Conservation (phyloP, 1,284 basidiomycete species). For the Cutaneotrichosporon cavernicola region DNA sequence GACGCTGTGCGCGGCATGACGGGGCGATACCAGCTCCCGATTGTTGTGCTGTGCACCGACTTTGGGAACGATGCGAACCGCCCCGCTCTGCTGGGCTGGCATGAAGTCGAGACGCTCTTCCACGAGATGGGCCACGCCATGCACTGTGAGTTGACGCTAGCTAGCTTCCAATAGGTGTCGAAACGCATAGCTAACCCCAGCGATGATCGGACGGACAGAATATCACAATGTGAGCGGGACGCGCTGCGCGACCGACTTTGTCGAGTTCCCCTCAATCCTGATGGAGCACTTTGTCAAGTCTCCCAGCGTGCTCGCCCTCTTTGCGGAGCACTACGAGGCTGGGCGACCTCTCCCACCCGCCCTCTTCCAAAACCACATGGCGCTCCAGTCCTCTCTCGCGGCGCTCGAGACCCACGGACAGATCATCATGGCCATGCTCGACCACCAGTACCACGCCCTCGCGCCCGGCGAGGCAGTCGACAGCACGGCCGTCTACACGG, state of each 20-base stretch:
- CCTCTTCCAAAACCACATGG: constrained; percentile 55
- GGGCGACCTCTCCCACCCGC: constrained; percentile 68
- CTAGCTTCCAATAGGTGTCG: too few relatives aligned
- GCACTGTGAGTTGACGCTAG: constrained; percentile 78
- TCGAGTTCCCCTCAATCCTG: constrained; percentile 94
- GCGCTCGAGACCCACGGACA: constrained; percentile 81
- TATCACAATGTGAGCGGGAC: constrained; percentile 98
- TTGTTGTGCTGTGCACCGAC: constrained; percentile 89
- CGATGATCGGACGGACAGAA: constrained; percentile 96
- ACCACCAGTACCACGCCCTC: constrained; percentile 85
- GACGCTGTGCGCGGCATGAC: constrained; percentile 56
- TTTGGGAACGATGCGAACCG: constrained; percentile 66
- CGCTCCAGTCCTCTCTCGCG: constrained; percentile 52
- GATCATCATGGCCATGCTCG: constrained; percentile 83
- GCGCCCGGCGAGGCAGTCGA: constrained; percentile 60
- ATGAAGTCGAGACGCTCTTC: constrained; percentile 91
- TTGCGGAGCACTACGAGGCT: constrained; percentile 62
- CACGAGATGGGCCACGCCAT: constrained; percentile 99
- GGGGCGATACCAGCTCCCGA: constrained; percentile 79
- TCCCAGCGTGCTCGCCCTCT: constrained; percentile 74
- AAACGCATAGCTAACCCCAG: constrained; percentile 40
- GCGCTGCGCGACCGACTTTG: constrained; percentile 97
- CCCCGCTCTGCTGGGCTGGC: constrained; percentile 80
- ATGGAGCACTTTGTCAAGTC: constrained; percentile 96
- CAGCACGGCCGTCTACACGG: constrained; percentile 66